Base-by-base conservation (phyloP, 257 asterid species). In the Petunia axillaris region DNA sequence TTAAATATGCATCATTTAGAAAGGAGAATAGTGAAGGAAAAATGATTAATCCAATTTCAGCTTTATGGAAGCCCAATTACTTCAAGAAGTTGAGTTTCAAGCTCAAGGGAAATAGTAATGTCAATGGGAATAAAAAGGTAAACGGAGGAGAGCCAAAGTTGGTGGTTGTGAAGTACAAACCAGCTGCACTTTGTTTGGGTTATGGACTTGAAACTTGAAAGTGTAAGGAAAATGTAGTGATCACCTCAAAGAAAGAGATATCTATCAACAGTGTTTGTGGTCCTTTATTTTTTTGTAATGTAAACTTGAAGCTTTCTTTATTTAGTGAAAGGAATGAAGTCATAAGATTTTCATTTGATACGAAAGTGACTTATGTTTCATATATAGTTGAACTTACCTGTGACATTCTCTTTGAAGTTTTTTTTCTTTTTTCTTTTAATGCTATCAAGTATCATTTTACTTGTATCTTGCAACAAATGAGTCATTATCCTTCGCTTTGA, bases 1-100 rank as follows among this genome's bases (percentile, higher is more conserved):
- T 79, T 63, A 90, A 74, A 84, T 90, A 87, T 81, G 87, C 93
- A 14, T 86, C 92, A 2, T 88, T 89, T 73, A 84, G 94, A 63
- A 87, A 80, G 63, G 87, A 80, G 55, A 82, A 76, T 14, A 76
- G 76, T 43, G 88, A 77, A n/a, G 81, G 40, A 63, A 89, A 81
- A 81, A 71, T 63, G 78, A 50, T 43, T 6, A 83, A 83, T 82
- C 81, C 82, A 36, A 81, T 66, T 57, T 64, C 87, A 57, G 85
- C 83, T 59, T 13, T 43, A 2, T 75, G 59, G 62, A 89, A 85
- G 64, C 35, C 81, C 38, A 82, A 73, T 40, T 85, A 88, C 65
- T 84, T 89, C 40, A 85, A 85, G 82, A 87, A 81, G 57, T 80
- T 86, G 59, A 85, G 96, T 86, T 89, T 90, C 60, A 90, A 86